These are phyloP conservation scores for Diplogelasinospora grovesii DNA, from an alignment of 495 filamentous ascomycete species.

Conservation along the genomic window DNA sequence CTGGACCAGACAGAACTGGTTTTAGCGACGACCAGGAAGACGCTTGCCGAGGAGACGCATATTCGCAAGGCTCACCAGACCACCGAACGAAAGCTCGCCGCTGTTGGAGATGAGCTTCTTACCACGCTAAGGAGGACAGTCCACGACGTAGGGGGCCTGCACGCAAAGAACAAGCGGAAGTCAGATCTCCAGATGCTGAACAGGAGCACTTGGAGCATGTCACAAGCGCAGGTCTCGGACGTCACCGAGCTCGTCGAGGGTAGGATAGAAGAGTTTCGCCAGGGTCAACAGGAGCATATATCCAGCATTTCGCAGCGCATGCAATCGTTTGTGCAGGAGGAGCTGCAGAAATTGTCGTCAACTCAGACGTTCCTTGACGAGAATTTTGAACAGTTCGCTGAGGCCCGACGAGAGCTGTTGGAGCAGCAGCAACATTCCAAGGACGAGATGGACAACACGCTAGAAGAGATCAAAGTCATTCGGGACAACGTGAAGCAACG, in stretches of 20 bases:
- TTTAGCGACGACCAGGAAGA: slow-evolving; percentile 65
- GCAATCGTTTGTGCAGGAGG: slow-evolving; percentile 61
- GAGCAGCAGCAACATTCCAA: slow-evolving; percentile 63
- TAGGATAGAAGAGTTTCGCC: slow-evolving; percentile 60
- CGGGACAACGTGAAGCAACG: slow-evolving; percentile 79
- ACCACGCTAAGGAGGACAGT: slow-evolving; percentile 69
- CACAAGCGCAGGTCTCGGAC: slow-evolving; percentile 64
- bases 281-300: slow-evolving; percentile 64
- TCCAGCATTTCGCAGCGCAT: slow-evolving; percentile 60
- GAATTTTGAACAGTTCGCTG: slow-evolving; percentile 57
- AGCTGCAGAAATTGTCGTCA: slow-evolving; percentile 58
- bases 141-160: slow-evolving; percentile 69
- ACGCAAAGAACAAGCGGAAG: slow-evolving; percentile 75
- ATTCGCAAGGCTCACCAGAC: slow-evolving; percentile 77
- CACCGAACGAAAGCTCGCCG: slow-evolving; percentile 69
- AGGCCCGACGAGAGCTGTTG: slow-evolving; percentile 58
- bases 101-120: slow-evolving; percentile 67
- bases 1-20: slow-evolving; percentile 83
- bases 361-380: slow-evolving; percentile 62
- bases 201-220: slow-evolving; percentile 67
- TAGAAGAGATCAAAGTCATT: slow-evolving; percentile 86
- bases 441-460: slow-evolving; percentile 80
- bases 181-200: slow-evolving; percentile 75
- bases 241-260: slow-evolving; percentile 70
- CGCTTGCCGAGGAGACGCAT: slow-evolving; percentile 69